Evolutionary conservation across 495 filamentous ascomycete genomes (phyloP).

Genomic region (Aspergillus mulundensis): DNA sequence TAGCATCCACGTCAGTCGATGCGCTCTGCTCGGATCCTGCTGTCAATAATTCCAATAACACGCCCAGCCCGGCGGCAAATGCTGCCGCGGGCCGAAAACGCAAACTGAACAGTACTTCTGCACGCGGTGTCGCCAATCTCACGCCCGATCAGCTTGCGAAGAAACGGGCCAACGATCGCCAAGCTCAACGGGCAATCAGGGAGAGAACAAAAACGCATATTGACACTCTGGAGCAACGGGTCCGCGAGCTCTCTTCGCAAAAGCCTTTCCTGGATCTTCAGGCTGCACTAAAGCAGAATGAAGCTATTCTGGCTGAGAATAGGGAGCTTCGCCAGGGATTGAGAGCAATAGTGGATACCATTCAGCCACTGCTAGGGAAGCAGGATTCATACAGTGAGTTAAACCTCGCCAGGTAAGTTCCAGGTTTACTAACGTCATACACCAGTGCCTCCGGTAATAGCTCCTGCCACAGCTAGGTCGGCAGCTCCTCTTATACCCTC

Average conservation of each 20-base stretch:
- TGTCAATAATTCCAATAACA: slow-evolving; percentile 11
- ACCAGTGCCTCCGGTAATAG: slow-evolving; percentile 9
- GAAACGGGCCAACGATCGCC: slow-evolving; percentile 85
- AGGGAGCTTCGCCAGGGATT: slow-evolving; percentile 61
- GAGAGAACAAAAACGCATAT: slow-evolving; percentile 80
- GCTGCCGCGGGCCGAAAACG: slow-evolving; percentile 41
- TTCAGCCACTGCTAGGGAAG: slow-evolving; percentile 56
- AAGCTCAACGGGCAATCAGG: slow-evolving; percentile 82
- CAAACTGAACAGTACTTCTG: slow-evolving; percentile 49
- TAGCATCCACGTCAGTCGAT: slow-evolving; percentile 25
- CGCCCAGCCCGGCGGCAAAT: slow-evolving; percentile 18
- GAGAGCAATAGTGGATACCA: slow-evolving; percentile 54
- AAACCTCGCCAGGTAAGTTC: not conserved
- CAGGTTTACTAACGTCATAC: not conserved
- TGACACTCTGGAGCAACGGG: slow-evolving; percentile 65
- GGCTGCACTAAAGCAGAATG: slow-evolving; percentile 62
- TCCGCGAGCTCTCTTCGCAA: slow-evolving; percentile 67
- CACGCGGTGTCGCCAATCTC: slow-evolving; percentile 67
- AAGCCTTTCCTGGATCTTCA: slow-evolving; percentile 79
- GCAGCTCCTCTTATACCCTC: slow-evolving; percentile 21
- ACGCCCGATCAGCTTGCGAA: slow-evolving; percentile 68
- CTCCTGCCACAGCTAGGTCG: slow-evolving; percentile 14
- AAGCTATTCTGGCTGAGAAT: slow-evolving; percentile 66
- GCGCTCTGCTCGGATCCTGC: slow-evolving; percentile 15
- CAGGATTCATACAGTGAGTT: slow-evolving; percentile 28